Conservation (phyloP, 2,329 filamentous ascomycete genomes). For the Leptographium radiaticola region DNA sequence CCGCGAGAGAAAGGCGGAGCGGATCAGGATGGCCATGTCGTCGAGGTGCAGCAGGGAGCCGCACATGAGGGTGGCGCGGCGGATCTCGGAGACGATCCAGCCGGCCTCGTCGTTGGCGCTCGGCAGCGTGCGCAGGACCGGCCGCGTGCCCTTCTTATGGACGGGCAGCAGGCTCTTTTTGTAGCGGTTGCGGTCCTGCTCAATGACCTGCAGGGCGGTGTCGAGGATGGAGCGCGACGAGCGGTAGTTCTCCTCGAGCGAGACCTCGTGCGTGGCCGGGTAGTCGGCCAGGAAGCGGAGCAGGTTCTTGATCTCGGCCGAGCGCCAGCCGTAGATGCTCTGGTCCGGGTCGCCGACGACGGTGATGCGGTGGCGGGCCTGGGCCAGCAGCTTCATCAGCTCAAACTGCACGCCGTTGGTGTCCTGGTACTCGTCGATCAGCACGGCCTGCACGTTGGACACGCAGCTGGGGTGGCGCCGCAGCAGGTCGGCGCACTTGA, state of each 20-base stretch:
- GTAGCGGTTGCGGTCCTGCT: conserved; percentile 74
- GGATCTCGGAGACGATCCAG: conserved; percentile 82
- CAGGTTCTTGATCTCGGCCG: conserved; percentile 83
- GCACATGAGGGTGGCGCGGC: conserved; percentile 54
- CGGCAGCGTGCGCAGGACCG: conserved; percentile 65
- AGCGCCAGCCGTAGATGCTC: conserved; percentile 93
- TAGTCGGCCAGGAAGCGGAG: conserved; percentile 65
- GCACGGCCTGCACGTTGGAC: conserved; percentile 74
- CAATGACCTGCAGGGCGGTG: conserved; percentile 72
- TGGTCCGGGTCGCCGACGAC: conserved; percentile 96
- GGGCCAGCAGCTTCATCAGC: conserved; percentile 77
- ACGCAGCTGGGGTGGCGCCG: conserved; percentile 64
- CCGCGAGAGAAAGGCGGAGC: conserved; percentile 69
- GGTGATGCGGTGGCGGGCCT: conserved; percentile 62
- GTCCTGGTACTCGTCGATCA: conserved; percentile 97
- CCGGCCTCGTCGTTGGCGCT: conserved; percentile 61
- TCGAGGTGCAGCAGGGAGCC: conserved; percentile 59
- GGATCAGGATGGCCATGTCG: conserved; percentile 78
- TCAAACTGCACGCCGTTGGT: conserved; percentile 94
- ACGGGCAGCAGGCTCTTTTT: conserved; percentile 69
- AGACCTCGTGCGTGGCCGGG: conserved; percentile 65
- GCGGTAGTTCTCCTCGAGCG: conserved; percentile 87
- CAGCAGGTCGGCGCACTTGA: conserved; percentile 72
- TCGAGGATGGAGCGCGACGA: conserved; percentile 77
- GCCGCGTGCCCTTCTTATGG: conserved; percentile 65